Conservation (phyloP, 257 asterid species). For the Petrea volubilis region DNA sequence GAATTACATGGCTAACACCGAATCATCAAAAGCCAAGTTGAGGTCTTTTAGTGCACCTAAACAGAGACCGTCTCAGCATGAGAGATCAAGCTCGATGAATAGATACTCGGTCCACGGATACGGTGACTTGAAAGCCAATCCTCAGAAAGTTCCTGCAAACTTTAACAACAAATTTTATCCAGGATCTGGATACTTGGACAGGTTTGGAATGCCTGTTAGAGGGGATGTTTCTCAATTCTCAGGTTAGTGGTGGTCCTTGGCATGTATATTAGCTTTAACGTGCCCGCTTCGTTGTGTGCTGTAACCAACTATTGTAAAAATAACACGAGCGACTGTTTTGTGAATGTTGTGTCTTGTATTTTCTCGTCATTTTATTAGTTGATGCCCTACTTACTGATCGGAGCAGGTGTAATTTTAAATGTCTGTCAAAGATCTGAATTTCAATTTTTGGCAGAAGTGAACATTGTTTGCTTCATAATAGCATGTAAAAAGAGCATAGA, state of each 20-base stretch:
- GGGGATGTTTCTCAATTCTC: conserved; percentile 45
- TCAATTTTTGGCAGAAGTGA: neutral
- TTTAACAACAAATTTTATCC: conserved; percentile 63
- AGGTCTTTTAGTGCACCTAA: conserved; percentile 85
- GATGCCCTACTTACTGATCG: neutral
- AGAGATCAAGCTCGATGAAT: conserved; percentile 59
- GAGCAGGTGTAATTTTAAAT: neutral
- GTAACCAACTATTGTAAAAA: neutral
- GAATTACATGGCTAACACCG: conserved; percentile 80
- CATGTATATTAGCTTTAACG: conserved; percentile 37
- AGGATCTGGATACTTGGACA: conserved; percentile 81
- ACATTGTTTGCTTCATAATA: too few relatives aligned
- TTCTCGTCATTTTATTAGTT: neutral
- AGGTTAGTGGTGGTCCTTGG: conserved; percentile 57
- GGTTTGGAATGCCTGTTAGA: conserved; percentile 68
- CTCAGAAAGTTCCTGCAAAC: conserved; percentile 36
- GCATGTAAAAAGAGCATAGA: too few relatives aligned
- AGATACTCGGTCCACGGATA: conserved; percentile 53
- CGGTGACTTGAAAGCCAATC: conserved; percentile 36
- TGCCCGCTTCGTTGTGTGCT: neutral
- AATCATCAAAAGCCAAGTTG: conserved; percentile 76
- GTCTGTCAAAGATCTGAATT: neutral
- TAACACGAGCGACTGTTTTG: neutral
- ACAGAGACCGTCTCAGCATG: conserved; percentile 59
- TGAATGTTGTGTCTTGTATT: neutral